Percentiles rank a stretch among this genome's conserved stretches.
Conservation (phyloP, 768 basidiomycete species). For the Cystofilobasidium capitatum region DNA sequence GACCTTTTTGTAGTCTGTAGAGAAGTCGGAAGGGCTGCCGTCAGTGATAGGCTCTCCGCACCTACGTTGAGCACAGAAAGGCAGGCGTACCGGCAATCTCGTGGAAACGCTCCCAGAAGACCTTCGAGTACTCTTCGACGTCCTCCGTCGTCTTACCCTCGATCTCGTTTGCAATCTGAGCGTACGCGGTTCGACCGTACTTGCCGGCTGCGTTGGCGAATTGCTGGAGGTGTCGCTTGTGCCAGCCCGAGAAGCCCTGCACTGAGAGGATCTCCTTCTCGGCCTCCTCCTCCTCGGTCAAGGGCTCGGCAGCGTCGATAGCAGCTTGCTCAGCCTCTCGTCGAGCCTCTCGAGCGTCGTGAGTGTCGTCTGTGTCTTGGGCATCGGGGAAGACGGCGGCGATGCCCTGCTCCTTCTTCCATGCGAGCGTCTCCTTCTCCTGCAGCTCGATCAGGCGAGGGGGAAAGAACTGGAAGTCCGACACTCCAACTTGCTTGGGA, state of each 20-base stretch:
- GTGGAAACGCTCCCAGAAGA: slow-evolving; percentile 83
- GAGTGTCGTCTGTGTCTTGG: slow-evolving; percentile 60
- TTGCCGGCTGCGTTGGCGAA: slow-evolving; percentile 68
- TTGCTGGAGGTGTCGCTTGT: slow-evolving; percentile 83
- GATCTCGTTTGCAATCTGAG: slow-evolving; percentile 63
- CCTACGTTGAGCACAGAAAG: background rate
- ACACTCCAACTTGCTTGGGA: slow-evolving; percentile 80
- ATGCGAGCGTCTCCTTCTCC: slow-evolving; percentile 72
- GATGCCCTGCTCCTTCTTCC: slow-evolving; percentile 42
- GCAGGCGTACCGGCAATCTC: slow-evolving; percentile 58
- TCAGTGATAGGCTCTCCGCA: background rate
- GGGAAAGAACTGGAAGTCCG: slow-evolving; percentile 97
- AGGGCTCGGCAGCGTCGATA: slow-evolving; percentile 80
- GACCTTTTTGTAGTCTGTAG: slow-evolving; percentile 64
- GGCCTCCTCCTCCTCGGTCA: slow-evolving; percentile 76
- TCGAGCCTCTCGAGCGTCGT: slow-evolving; percentile 77
- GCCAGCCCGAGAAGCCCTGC: slow-evolving; percentile 84
- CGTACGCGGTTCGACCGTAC: slow-evolving; percentile 55
- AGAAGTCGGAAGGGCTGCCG: background rate
- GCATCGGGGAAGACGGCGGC: slow-evolving; percentile 47
- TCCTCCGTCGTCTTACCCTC: slow-evolving; percentile 67
- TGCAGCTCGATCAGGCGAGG: slow-evolving; percentile 67
- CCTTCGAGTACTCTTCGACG: slow-evolving; percentile 63
- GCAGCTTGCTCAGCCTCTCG: slow-evolving; percentile 66
- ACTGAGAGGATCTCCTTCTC: slow-evolving; percentile 67